These are phyloP conservation scores for Pichia paraexigua DNA, from an alignment of 805 yeast genomes.

Conservation along the genomic window DNA sequence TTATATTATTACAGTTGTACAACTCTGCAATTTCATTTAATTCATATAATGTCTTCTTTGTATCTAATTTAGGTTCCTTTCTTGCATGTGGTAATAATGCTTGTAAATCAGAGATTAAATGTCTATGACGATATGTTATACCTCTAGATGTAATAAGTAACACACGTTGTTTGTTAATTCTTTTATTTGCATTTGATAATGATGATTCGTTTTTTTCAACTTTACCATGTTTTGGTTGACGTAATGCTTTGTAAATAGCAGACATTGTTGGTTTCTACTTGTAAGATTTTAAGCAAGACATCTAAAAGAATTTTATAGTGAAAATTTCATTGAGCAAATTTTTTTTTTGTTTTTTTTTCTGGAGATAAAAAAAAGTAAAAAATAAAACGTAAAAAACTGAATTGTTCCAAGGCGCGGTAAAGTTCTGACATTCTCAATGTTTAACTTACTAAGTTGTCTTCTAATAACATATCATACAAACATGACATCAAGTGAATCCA, in stretches of 20 bases:
- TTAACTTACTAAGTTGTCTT: background rate
- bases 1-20: constrained; percentile 91
- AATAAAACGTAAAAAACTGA: background rate
- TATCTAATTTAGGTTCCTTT: constrained; percentile 92
- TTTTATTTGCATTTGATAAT: constrained; percentile 37
- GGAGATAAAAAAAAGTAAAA: background rate
- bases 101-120: constrained; percentile 74
- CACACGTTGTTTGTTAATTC: constrained; percentile 81
- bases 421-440: background rate
- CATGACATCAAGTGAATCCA: background rate
- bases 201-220: constrained; percentile 12
- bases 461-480: background rate
- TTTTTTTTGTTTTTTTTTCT: background rate
- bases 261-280: constrained; percentile 41
- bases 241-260: constrained; percentile 60
- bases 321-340: background rate
- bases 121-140: constrained; percentile 91
- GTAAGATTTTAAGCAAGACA: background rate
- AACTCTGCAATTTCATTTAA: constrained; percentile 94
- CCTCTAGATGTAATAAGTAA: constrained; percentile 91
- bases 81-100: constrained; percentile 86
- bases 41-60: constrained; percentile 80
- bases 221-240: constrained; percentile 28
- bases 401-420: background rate
- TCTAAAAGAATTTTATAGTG: background rate